Evolutionary conservation across 2,329 filamentous ascomycete species (phyloP), one percentile per base, ranked within the genome.

Genomic region (Claviceps africana): DNA sequence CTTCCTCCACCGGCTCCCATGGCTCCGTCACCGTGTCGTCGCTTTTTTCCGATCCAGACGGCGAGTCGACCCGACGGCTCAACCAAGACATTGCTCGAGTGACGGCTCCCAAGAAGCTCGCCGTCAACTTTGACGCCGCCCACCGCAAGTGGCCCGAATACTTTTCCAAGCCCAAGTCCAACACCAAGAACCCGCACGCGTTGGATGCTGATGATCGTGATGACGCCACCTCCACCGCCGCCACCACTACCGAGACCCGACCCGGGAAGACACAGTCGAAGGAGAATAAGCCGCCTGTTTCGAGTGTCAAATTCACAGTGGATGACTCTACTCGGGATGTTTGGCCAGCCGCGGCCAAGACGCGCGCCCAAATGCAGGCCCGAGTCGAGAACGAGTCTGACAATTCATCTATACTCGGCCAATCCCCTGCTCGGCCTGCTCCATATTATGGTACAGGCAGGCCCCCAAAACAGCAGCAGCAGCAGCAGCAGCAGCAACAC

Each of bases 1-100:
- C 76, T 21, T 78, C 76, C 7, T 79, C 76, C 7, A 79, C 76
- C 31, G 76, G 76, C 52, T 76, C 74, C 50, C 76, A 78, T 64
- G 76, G 76, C 61, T 77, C 75, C 55, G 70, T 79, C 56, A 79
- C 75, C 46, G 61, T 72, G 50, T 77, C 76, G 39, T 73, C 75
- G 43, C 66, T 79, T 58, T 75, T 77, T 55, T 72, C 74, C 52
- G 71, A 72, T 53, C 73, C 72, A 39, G 74, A 77, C 54, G 74
- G 70, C 62, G 76, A 79, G 61, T 77, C 75, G 31, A 78, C 75
- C 42, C 72, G 73, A 53, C 68, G 67, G 53, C 66, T 77, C 42
- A 71, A 75, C 58, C 70, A 76, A 50, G 70, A 76, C 40, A 72
- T 75, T 55, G 70, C 70, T 51, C 65, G 71, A 37, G 62, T 73